Evolutionary conservation across 306 rosid species (phyloP).

Genomic region (Crataegus laevigata): DNA sequence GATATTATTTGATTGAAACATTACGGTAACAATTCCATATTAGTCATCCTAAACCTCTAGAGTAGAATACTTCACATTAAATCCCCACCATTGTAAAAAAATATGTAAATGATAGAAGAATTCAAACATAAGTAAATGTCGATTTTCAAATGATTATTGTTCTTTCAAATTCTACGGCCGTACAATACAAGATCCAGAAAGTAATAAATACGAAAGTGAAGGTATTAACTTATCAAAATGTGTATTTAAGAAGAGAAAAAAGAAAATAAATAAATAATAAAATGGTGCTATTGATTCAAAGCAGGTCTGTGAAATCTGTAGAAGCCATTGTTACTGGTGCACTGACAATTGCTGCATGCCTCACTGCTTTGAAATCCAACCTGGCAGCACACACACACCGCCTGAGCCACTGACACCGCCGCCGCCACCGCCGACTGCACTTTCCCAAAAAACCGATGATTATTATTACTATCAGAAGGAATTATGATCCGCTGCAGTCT

Average conservation of each 20-base stretch:
- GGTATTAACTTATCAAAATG: neutral
- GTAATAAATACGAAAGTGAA: neutral
- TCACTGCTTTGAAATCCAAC: slow-evolving; percentile 29
- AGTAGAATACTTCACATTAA: neutral
- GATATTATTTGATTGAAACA: too few relatives aligned
- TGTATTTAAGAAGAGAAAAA: neutral
- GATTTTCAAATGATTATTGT: neutral
- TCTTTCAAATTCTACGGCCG: neutral
- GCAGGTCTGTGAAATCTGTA: slow-evolving; percentile 22
- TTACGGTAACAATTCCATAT: neutral
- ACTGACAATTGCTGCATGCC: slow-evolving; percentile 31
- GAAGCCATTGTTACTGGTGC: slow-evolving; percentile 6
- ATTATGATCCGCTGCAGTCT: neutral
- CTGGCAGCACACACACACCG: slow-evolving; percentile 37
- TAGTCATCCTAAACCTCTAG: neutral
- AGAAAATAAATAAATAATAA: neutral
- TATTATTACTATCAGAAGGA: neutral
- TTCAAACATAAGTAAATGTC: neutral
- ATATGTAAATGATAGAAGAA: neutral
- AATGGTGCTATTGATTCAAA: slow-evolving; percentile 1
- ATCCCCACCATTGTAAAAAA: too few relatives aligned
- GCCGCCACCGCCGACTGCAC: neutral
- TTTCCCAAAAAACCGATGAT: neutral
- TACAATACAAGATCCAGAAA: neutral
- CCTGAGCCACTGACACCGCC: neutral